Conservation (phyloP, 129 eudicot species). For the Tanacetum coccineum region DNA sequence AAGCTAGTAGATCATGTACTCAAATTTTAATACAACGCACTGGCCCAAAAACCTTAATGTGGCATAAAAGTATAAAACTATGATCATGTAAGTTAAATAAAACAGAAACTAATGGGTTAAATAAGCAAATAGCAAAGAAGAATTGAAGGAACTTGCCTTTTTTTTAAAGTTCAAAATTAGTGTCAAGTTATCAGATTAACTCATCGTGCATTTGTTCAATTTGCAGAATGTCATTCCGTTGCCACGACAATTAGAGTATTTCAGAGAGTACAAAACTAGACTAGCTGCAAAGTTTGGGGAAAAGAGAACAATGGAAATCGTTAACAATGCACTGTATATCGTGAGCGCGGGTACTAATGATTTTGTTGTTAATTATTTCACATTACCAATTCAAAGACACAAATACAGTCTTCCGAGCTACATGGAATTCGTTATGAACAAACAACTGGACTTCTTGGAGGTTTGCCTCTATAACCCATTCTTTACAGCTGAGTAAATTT, state of each 20-base stretch:
- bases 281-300: slow-evolving; percentile 40
- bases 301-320: slow-evolving; percentile 34
- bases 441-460: slow-evolving; percentile 47
- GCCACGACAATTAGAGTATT: slow-evolving; percentile 50
- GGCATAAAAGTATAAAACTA: no score
- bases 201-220: slow-evolving; percentile 5
- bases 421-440: slow-evolving; percentile 45
- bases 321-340: slow-evolving; percentile 50
- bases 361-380: slow-evolving; percentile 62
- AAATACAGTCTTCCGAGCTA: slow-evolving; percentile 47
- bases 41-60: no score
- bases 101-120: no score
- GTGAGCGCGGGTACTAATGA: slow-evolving; percentile 85
- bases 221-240: slow-evolving; percentile 64
- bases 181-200: not conserved
- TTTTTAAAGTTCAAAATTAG: no score
- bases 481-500: not conserved
- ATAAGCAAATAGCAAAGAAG: no score
- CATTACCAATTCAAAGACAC: slow-evolving; percentile 49
- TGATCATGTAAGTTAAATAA: no score
- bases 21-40: no score
- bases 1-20: no score
- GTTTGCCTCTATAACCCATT: slow-evolving; percentile 22
- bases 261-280: slow-evolving; percentile 50
- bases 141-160: no score